Conservation (phyloP, 2,329 filamentous ascomycete genomes). For the Nemania serpens region DNA sequence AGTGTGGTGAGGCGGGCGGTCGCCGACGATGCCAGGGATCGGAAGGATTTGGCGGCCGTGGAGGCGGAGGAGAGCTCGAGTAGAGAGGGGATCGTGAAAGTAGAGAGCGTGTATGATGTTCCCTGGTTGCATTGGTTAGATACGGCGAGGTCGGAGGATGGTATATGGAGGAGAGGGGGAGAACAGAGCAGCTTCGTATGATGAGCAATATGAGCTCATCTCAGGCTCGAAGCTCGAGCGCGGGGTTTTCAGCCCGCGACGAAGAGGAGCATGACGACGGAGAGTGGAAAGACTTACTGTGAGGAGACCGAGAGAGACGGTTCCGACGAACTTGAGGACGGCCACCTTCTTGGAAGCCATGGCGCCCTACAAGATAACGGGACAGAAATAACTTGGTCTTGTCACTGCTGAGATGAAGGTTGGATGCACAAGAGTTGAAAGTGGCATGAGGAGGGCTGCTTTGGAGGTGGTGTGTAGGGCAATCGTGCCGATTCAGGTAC, state of each 20-base stretch:
- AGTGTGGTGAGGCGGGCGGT: slow-evolving; percentile 69
- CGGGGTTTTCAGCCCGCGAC: slow-evolving; percentile 28
- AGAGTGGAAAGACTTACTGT: slow-evolving; percentile 64
- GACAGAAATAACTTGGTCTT: neutral
- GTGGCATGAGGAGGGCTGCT: neutral
- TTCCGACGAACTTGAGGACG: slow-evolving; percentile 89
- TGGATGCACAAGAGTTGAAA: slow-evolving; percentile 1
- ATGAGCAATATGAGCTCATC: neutral
- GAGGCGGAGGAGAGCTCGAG: slow-evolving; percentile 78
- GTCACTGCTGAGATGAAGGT: neutral
- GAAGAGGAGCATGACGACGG: slow-evolving; percentile 30
- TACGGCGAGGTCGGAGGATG: neutral
- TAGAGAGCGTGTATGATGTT: slow-evolving; percentile 82
- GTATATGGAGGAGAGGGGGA: neutral
- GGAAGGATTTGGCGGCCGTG: slow-evolving; percentile 71
- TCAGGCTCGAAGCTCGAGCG: slow-evolving; percentile 10
- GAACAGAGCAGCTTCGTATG: neutral
- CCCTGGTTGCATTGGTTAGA: slow-evolving; percentile 61
- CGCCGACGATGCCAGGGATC: slow-evolving; percentile 66
- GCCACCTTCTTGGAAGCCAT: slow-evolving; percentile 75
- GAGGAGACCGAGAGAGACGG: slow-evolving; percentile 82
- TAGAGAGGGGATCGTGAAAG: slow-evolving; percentile 78
- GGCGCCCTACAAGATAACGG: slow-evolving; percentile 38
- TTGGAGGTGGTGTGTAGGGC: slow-evolving; percentile 13
- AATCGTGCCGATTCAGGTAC: neutral